Percentiles rank a stretch among this genome's conserved stretches.
Conservation (phyloP, 176 grass and related monocot species). For the Carex scoparia region DNA sequence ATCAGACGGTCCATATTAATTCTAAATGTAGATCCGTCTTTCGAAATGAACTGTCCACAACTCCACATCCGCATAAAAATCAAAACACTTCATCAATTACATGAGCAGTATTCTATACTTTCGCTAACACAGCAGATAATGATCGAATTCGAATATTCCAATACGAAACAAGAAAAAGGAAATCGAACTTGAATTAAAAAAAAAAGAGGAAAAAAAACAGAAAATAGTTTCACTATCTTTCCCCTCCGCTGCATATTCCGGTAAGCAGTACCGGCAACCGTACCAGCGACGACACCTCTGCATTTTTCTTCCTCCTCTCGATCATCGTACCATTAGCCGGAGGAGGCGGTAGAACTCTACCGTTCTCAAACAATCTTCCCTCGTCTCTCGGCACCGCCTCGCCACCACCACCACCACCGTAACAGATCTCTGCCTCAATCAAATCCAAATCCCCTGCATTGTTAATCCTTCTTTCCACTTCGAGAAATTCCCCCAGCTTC, state of each 20-base stretch:
- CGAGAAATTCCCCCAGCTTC: slow-evolving; percentile 70
- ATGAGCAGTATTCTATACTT: neutral
- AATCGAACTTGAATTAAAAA: neutral
- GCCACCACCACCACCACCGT: neutral
- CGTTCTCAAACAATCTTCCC: slow-evolving; percentile 64
- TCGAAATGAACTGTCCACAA: no score
- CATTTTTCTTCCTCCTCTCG: slow-evolving; percentile 21
- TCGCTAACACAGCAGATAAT: neutral
- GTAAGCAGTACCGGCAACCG: slow-evolving; percentile 65
- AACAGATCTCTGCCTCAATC: slow-evolving; percentile 25
- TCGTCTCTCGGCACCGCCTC: neutral
- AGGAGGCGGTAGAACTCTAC: slow-evolving; percentile 41
- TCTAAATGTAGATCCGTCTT: no score
- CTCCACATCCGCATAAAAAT: no score
- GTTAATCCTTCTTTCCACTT: slow-evolving; percentile 63
- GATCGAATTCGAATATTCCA: neutral
- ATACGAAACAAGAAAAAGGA: neutral
- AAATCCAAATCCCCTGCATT: slow-evolving; percentile 42
- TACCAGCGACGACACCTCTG: slow-evolving; percentile 34
- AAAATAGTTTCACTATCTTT: slow-evolving; percentile 22
- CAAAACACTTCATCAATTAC: no score
- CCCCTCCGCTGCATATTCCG: slow-evolving; percentile 76
- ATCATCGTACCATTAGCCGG: neutral
- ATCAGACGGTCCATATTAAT: neutral
- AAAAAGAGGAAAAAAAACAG: no score